These are phyloP conservation scores for Diversispora epigaea DNA, from an alignment of 192 early-diverging fungal species.

Conservation along the genomic window DNA sequence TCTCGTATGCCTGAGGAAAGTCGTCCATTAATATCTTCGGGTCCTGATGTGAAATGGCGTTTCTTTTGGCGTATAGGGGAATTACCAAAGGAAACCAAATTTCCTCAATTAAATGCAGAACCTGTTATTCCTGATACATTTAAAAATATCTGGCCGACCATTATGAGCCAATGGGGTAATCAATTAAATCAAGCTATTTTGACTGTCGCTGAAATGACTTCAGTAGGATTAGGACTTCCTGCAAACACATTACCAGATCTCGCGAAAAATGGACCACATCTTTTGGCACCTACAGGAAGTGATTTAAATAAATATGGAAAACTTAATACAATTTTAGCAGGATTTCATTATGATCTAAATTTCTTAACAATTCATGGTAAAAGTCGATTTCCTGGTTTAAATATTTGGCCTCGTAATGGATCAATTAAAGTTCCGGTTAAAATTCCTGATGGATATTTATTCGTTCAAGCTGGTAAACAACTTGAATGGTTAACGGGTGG, in stretches of 20 bases:
- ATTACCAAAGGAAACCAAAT: constrained; percentile 54
- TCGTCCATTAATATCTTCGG: constrained; percentile 55
- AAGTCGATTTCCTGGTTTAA: constrained; percentile 69
- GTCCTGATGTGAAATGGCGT: constrained; percentile 72
- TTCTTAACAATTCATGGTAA: constrained; percentile 73
- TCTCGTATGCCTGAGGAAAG: constrained; percentile 50
- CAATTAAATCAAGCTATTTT: constrained; percentile 56
- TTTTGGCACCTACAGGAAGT: constrained; percentile 68
- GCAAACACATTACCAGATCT: constrained; percentile 55
- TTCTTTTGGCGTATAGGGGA: constrained; percentile 70
- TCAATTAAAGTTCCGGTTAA: constrained; percentile 59
- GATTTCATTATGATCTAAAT: constrained; percentile 60
- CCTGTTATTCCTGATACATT: constrained; percentile 67
- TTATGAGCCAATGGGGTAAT: constrained; percentile 67
- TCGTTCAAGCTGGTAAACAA: constrained; percentile 61
- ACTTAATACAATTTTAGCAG: constrained; percentile 61
- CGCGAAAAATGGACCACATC: constrained; percentile 62
- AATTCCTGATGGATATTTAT: constrained; percentile 61
- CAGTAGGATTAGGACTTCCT: constrained; percentile 62
- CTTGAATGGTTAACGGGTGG: constrained; percentile 71
- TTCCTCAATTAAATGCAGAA: constrained; percentile 60
- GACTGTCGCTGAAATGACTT: constrained; percentile 60
- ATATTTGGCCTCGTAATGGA: constrained; percentile 66
- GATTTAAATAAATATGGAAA: constrained; percentile 64
- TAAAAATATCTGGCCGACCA: constrained; percentile 56